These are phyloP conservation scores for Pythium grandisporangium DNA, from an alignment of 352 stramenopile genomes.

Conservation along the genomic window DNA sequence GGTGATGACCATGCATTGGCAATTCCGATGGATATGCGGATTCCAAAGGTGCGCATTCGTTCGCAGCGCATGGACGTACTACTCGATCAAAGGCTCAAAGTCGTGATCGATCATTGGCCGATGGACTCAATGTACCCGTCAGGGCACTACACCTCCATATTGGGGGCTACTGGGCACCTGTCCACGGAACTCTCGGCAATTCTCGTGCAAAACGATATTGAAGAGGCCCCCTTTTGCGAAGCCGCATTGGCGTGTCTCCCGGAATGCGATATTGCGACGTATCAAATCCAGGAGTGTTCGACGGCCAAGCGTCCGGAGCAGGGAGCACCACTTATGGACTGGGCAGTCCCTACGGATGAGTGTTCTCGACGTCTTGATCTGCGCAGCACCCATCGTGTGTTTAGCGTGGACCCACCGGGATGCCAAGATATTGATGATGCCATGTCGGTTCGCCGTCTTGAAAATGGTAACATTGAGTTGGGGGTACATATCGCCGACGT, in stretches of 20 bases:
- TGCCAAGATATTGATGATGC: slow-evolving; percentile 90
- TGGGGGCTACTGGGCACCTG: slow-evolving; percentile 48
- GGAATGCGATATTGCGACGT: slow-evolving; percentile 55
- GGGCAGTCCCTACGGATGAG: slow-evolving; percentile 50
- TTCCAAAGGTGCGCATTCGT: slow-evolving; percentile 74
- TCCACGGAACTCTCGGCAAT: slow-evolving; percentile 76
- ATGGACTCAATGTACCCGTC: slow-evolving; percentile 70
- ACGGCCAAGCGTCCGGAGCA: slow-evolving; percentile 54
- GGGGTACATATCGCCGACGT: slow-evolving; percentile 99
- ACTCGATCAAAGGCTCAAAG: slow-evolving; percentile 71
- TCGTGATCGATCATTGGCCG: slow-evolving; percentile 75
- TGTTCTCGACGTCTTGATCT: slow-evolving; percentile 49
- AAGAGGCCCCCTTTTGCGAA: slow-evolving; percentile 82
- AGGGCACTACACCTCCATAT: slow-evolving; percentile 71
- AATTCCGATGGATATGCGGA: slow-evolving; percentile 73
- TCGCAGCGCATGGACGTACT: slow-evolving; percentile 68
- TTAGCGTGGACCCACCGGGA: slow-evolving; percentile 83
- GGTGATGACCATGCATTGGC: slow-evolving; percentile 66
- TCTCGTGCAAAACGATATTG: slow-evolving; percentile 76
- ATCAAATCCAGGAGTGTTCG: slow-evolving; percentile 58
- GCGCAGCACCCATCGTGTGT: slow-evolving; percentile 59
- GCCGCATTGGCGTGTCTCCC: slow-evolving; percentile 76
- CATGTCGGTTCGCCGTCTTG: slow-evolving; percentile 70
- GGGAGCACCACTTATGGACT: slow-evolving; percentile 57
- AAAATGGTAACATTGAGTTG: slow-evolving; percentile 85